A percentile compares a stretch with the other conserved stretches of the same genome.
These are phyloP conservation scores for Salicornia ramosissima DNA, from an alignment of 148 eudicot genomes.

Conservation along the genomic window DNA sequence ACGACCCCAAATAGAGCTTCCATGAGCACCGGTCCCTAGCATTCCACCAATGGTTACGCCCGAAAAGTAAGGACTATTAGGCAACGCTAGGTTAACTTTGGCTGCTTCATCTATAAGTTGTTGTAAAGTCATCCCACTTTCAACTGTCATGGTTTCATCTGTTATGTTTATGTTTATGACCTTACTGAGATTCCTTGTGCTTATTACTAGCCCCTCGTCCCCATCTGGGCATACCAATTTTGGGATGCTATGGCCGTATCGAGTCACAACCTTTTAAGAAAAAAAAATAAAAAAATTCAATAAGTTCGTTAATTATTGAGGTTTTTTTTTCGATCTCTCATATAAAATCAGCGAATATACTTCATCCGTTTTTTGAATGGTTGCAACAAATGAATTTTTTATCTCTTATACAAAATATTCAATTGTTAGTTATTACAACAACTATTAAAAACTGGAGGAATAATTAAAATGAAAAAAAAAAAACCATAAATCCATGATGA, in stretches of 20 bases:
- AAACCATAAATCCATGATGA: no score
- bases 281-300: no score
- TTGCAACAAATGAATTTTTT: no score
- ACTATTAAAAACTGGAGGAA: no score
- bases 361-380: no score
- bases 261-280: conserved; percentile 21
- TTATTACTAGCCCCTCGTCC: conserved; percentile 26
- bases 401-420: no score
- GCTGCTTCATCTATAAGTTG: conserved; percentile 31
- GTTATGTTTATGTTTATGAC: not conserved
- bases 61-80: conserved; percentile 23
- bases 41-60: conserved; percentile 31
- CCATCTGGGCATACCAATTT: conserved; percentile 34
- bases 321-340: no score
- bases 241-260: conserved; percentile 26
- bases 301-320: no score
- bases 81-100: conserved; percentile 11
- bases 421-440: no score
- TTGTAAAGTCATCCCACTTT: conserved; percentile 23
- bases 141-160: conserved; percentile 20
- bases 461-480: no score
- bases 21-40: conserved; percentile 29
- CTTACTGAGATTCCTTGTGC: conserved; percentile 25
- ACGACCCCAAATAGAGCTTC: conserved; percentile 26
- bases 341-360: no score